phyloP scores from a whole-genome alignment of 1,284 basidiomycete genomes.

The Ceratobasidium sp. region DNA sequence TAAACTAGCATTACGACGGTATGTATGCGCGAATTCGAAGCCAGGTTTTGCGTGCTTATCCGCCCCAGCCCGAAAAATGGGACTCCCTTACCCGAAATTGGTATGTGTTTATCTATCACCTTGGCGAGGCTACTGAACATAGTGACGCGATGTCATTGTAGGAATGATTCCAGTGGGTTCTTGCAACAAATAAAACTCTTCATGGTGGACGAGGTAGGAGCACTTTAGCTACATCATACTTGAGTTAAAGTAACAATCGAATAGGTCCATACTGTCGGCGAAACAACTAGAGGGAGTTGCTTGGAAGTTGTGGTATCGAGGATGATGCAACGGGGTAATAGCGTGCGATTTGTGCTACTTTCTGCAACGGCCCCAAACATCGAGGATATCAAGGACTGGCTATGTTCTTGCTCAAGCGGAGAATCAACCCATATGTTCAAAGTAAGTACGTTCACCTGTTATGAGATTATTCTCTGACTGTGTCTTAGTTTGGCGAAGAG shows the following conservation, averaged over 20 bases:
- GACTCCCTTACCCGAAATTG: constrained; percentile 90
- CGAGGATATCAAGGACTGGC: constrained; percentile 93
- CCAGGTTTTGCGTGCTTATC: constrained; percentile 18
- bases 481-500: constrained; percentile 86
- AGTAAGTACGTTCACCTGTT: constrained; percentile 60
- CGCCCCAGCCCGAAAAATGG: constrained; percentile 89
- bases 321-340: constrained; percentile 83
- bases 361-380: constrained; percentile 97
- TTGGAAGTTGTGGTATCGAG: constrained; percentile 93
- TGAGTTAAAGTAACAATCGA: constrained; percentile 25
- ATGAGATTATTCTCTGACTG: constrained; percentile 23
- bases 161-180: constrained; percentile 74
- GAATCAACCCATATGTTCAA: constrained; percentile 70
- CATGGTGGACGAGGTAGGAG: constrained; percentile 88
- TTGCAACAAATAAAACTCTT: constrained; percentile 81
- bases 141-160: constrained; percentile 55
- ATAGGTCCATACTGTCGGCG: constrained; percentile 93
- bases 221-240: not conserved
- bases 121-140: too few relatives aligned
- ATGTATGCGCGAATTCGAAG: constrained; percentile 47
- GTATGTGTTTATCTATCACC: constrained; percentile 56
- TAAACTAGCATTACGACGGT: constrained; percentile 79
- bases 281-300: constrained; percentile 83
- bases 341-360: constrained; percentile 86
- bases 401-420: constrained; percentile 52